Evolutionary conservation across 371 early-diverging fungal genomes (phyloP).

Genomic region (Apophysomyces elegans): DNA sequence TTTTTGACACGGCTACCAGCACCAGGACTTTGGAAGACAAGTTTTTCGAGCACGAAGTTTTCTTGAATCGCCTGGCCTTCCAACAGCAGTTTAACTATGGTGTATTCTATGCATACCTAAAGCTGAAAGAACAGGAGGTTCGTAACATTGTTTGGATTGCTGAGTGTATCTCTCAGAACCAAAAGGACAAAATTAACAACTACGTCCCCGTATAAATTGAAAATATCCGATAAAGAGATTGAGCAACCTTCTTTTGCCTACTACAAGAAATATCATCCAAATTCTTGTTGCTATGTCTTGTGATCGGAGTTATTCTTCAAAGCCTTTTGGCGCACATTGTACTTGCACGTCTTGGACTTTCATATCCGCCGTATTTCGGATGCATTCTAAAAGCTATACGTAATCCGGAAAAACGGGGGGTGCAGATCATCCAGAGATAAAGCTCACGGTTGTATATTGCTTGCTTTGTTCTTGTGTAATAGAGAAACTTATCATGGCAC

Average conservation of each 20-base stretch:
- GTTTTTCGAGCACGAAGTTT: conserved; percentile 95
- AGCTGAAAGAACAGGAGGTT: conserved; percentile 99
- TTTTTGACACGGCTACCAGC: conserved; percentile 61
- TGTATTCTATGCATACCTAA: conserved; percentile 96
- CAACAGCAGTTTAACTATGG: conserved; percentile 97
- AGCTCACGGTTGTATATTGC: too few species aligned
- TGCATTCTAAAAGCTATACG: too few species aligned
- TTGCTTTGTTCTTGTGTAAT: too few species aligned
- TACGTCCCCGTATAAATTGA: conserved; percentile 76
- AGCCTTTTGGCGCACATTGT: too few species aligned
- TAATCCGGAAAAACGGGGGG: too few species aligned
- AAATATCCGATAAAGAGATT: background rate
- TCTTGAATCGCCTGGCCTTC: conserved; percentile 92
- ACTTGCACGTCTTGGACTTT: too few species aligned
- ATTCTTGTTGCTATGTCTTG: too few species aligned
- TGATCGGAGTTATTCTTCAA: too few species aligned
- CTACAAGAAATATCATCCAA: background rate
- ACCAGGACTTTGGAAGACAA: conserved; percentile 87
- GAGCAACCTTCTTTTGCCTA: background rate
- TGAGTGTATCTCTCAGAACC: conserved; percentile 98
- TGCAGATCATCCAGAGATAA: too few species aligned
- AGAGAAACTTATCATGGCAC: too few species aligned
- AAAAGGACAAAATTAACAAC: conserved; percentile 92
- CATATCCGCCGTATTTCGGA: too few species aligned
- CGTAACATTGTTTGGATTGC: conserved; percentile 99